These are phyloP conservation scores for Bipolaris gigantea DNA, from an alignment of 2,329 filamentous ascomycete species.

Conservation along the genomic window DNA sequence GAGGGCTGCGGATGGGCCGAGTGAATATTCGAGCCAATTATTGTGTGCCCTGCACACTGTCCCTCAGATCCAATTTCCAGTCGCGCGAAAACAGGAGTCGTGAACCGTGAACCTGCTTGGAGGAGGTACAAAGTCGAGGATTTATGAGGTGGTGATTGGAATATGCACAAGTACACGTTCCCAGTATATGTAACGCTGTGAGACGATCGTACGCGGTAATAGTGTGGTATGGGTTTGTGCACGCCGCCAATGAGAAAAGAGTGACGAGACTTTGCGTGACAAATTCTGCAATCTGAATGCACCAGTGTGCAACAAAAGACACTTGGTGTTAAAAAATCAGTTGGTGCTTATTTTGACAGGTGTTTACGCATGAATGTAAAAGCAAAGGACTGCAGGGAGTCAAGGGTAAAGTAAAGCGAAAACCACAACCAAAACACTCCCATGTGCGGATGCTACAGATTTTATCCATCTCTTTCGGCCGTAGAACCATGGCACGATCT, in stretches of 20 bases:
- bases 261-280: slow-evolving; percentile 5
- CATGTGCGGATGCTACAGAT: background rate
- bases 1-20: background rate
- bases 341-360: background rate
- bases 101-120: background rate
- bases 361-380: background rate
- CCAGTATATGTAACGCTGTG: slow-evolving; percentile 11
- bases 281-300: background rate
- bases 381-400: background rate
- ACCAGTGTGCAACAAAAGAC: background rate
- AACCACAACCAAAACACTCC: background rate
- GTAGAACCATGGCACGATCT: background rate
- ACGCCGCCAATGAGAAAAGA: slow-evolving; percentile 8
- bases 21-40: background rate
- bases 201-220: slow-evolving; percentile 7
- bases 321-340: background rate
- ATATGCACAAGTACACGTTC: background rate
- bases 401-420: background rate
- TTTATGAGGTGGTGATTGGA: background rate
- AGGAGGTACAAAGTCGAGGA: background rate
- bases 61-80: background rate
- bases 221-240: slow-evolving; percentile 5
- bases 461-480: background rate
- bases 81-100: background rate
- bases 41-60: background rate